Base-by-base conservation (phyloP, 345 rosid genomes). In the Litchi chinensis region DNA sequence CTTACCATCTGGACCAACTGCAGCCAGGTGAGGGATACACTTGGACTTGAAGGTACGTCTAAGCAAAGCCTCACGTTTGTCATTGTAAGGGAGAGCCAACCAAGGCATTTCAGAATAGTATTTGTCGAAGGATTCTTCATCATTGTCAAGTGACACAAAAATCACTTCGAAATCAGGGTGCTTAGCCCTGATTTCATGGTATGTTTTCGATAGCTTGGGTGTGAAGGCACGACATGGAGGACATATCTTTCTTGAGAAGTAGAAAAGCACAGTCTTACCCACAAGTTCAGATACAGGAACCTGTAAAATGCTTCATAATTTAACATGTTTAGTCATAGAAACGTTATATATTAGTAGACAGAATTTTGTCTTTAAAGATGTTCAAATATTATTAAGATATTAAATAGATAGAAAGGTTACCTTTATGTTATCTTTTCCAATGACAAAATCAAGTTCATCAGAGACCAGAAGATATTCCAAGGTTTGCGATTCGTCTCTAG, bases 241-340 rank as follows among this genome's bases (percentile, higher is more conserved):
- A 71, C 90, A 88, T 80, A 83, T 82, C 46, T 82, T 83, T 56
- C 88, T 86, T 21, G 90, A 88, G 87, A 88, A 88, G 79, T 82
- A 88, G 16, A 88, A 82, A 44, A 88, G 88, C 12, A 85, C 65
- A 46, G 65, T 82, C 80, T 88, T 88, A 62, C 90, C 88, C 11
- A 82, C 79, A 22, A 85, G 77, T 65, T 80, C 83, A 8, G 85
- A 79, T 44, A 84, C 88, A 3, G 71, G 85, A 76, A 88, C 67
- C 90, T 85, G 87, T 68, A 73, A 65, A 60, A 60, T 60, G 11
- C 13, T 16, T 7, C 64, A 59, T 21, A 21, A 59, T 59, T 59
- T 7, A 6, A 57, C 63, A 57, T 18, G 24, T 6, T 18, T 2
- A n/a, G 16, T 59, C 21, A 57, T 0, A 6, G 10, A 57, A 50